phyloP scores from a whole-genome alignment of 2,329 filamentous ascomycete species.

The Ophiobolus disseminans region DNA sequence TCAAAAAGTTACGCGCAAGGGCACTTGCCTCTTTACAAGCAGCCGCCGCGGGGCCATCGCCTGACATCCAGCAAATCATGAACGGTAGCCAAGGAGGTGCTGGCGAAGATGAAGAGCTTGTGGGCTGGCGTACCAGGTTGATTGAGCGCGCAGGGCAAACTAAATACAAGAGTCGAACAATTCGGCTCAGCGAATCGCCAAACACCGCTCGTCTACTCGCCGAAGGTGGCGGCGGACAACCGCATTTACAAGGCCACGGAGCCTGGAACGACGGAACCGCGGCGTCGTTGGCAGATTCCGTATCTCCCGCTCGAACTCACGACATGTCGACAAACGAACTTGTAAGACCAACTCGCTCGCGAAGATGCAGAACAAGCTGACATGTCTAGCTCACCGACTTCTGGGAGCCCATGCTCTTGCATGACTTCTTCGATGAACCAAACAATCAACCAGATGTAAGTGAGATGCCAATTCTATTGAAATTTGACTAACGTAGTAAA shows the following conservation, averaged over 20 bases:
- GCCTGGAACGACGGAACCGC: too few species aligned
- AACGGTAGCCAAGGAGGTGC: background rate
- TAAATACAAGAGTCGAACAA: background rate
- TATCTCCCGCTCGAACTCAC: too few species aligned
- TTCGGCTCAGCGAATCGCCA: background rate
- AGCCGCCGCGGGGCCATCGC: background rate
- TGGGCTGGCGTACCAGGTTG: conserved; percentile 5
- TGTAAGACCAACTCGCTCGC: background rate
- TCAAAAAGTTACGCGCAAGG: conserved; percentile 2
- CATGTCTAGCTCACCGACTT: conserved; percentile 1
- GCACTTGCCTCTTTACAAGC: background rate
- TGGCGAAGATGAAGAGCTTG: conserved; percentile 7
- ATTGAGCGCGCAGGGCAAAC: conserved; percentile 6
- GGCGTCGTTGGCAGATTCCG: too few species aligned
- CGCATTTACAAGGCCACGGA: too few species aligned
- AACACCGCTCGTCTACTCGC: background rate
- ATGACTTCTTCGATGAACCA: conserved; percentile 6
- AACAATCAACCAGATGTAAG: too few species aligned
- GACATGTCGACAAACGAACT: background rate
- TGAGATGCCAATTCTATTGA: too few species aligned
- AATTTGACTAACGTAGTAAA: too few species aligned
- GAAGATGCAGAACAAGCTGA: background rate
- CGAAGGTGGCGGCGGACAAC: too few species aligned
- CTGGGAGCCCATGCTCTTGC: conserved; percentile 8
- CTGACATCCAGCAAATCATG: background rate